Conservation (phyloP, 2,329 filamentous ascomycete species). For the Alternaria brassicae region DNA sequence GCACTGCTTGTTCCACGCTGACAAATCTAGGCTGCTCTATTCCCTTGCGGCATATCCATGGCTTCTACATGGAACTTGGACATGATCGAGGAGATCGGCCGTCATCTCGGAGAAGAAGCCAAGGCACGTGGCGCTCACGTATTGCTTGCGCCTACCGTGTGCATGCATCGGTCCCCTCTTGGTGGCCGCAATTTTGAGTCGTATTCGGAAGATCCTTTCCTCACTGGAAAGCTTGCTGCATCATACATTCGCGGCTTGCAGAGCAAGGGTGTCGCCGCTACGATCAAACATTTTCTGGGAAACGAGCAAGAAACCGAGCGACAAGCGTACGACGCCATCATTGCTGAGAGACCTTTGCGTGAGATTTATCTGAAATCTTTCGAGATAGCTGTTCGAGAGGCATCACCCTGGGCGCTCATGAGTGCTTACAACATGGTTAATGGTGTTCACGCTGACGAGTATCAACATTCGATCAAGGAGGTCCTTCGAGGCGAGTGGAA, state of each 20-base stretch:
- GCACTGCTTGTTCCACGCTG: slow-evolving; percentile 13
- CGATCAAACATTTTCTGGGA: slow-evolving; percentile 79
- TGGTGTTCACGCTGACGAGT: slow-evolving; percentile 57
- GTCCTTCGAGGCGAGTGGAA: slow-evolving; percentile 52
- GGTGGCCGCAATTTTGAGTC: slow-evolving; percentile 89
- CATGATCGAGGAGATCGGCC: slow-evolving; percentile 72
- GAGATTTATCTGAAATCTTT: slow-evolving; percentile 79
- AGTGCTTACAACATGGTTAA: slow-evolving; percentile 73
- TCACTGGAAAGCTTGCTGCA: slow-evolving; percentile 76
- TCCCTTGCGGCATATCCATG: slow-evolving; percentile 79
- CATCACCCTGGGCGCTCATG: slow-evolving; percentile 73
- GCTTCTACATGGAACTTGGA: slow-evolving; percentile 80
- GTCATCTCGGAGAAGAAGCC: slow-evolving; percentile 73
- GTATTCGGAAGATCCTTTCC: slow-evolving; percentile 80
- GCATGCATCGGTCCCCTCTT: slow-evolving; percentile 81
- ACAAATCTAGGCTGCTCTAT: slow-evolving; percentile 69
- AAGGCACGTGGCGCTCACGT: slow-evolving; percentile 77
- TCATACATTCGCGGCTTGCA: slow-evolving; percentile 77
- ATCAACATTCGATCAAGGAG: slow-evolving; percentile 52
- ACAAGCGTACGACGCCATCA: slow-evolving; percentile 68
- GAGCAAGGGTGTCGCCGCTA: slow-evolving; percentile 75
- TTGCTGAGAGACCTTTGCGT: slow-evolving; percentile 69
- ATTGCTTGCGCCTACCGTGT: slow-evolving; percentile 78
- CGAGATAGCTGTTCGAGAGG: slow-evolving; percentile 73
- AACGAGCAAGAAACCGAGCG: slow-evolving; percentile 77